Conservation (phyloP, 495 filamentous ascomycete genomes). For the Astrocystis sublimbata region DNA sequence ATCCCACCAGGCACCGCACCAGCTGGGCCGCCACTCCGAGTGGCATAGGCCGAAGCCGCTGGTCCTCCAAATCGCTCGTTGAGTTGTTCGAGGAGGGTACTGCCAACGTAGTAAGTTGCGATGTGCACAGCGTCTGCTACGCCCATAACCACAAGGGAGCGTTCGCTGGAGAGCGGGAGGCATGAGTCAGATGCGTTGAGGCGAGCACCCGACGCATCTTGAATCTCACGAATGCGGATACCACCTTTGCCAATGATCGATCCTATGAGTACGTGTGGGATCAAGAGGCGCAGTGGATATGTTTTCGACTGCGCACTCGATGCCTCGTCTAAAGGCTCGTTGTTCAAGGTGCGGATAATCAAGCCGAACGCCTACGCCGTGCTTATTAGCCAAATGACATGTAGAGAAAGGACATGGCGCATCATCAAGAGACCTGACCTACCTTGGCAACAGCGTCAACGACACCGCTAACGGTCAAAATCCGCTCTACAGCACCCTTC, state of each 20-base stretch:
- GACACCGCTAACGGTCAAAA: constrained; percentile 91
- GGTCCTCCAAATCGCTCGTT: constrained; percentile 95
- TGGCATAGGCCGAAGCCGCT: constrained; percentile 94
- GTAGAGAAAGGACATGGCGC: constrained; percentile 27
- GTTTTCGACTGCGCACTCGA: constrained; percentile 94
- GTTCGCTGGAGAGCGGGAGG: constrained; percentile 89
- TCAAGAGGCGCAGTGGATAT: constrained; percentile 91
- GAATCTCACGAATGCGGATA: constrained; percentile 94
- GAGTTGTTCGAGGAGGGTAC: constrained; percentile 92
- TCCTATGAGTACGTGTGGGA: constrained; percentile 95
- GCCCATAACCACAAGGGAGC: constrained; percentile 91
- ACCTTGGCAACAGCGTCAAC: constrained; percentile 98
- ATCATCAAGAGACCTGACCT: too few relatives aligned
- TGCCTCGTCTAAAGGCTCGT: constrained; percentile 81
- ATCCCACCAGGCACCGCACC: constrained; percentile 93
- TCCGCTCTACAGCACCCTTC: constrained; percentile 93
- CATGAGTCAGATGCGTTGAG: constrained; percentile 96
- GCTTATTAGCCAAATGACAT: constrained; percentile 19
- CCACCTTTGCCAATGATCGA: constrained; percentile 98
- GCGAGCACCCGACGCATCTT: constrained; percentile 93
- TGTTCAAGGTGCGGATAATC: constrained; percentile 97
- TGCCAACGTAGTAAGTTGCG: constrained; percentile 96
- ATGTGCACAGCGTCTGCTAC: constrained; percentile 96
- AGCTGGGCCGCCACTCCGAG: constrained; percentile 88
- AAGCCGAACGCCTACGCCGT: constrained; percentile 82